Evolutionary conservation across 1,284 basidiomycete species (phyloP), one percentile per base, ranked within the genome.

Genomic region (Naganishia albida): DNA sequence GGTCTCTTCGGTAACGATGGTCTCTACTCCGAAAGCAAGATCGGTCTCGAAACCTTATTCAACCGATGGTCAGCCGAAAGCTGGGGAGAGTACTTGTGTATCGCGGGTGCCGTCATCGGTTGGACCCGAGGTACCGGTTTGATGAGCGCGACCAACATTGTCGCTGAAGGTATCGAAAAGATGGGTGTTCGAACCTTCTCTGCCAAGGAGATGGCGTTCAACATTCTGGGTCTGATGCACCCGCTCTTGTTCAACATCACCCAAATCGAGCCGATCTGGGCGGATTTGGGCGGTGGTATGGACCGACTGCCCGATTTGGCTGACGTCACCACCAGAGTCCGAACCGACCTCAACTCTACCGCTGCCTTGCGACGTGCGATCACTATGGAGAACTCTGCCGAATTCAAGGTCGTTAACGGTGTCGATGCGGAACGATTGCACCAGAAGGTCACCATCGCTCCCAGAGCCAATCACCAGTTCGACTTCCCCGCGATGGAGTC

Each of bases 201-300:
- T 2, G 90, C 94, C 55, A 97, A 97, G 82, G 95, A 99, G 82
- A 99, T 99, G 95, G 93, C 94, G 2, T 99, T 99, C 87, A 99
- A 98, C 82, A 92, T 99, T 73, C 88, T 99, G 65, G 96, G 95
- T 71, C 85, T 95, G 53, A 96, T 99, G 93, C 96, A 98, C 78
- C 95, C 96, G 49, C 87, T 98, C n/a, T 85, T 99, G 60, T 98
- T 98, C 85, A 97, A 95, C 79, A 94, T 98, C 75, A 96, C 95
- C n/a, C 96, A 99, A 79, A 94, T 99, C 65, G 95, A 99, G 78
- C 95, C 95, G 7, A 93, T 99, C 75, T 97, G 94, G 93, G 94
- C 93, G 56, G 93, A 98, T 77, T 83, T 97, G 69, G 96, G 93
- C 74, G 93, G 94, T 75, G 93, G 93, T 56, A 96, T 97, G 93